Evolutionary conservation across 345 rosid species (phyloP).

Genomic region (Melaleuca alternifolia): DNA sequence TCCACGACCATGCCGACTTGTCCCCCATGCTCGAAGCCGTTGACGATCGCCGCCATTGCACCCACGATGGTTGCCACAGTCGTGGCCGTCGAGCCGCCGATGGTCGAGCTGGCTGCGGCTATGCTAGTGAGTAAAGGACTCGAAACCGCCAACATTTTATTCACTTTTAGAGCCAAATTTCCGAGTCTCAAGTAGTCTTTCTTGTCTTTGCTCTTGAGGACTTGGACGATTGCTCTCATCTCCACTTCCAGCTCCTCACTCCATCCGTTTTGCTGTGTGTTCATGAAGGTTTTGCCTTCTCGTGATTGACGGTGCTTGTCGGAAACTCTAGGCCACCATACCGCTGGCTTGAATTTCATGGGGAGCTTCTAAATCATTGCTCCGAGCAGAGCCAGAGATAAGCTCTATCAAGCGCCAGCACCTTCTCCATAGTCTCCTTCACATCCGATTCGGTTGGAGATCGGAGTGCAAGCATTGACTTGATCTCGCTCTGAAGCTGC

Average conservation of each 20-base stretch:
- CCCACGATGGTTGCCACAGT: constrained; percentile 15
- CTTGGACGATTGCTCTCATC: constrained; percentile 26
- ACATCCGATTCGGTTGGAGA: constrained; percentile 8
- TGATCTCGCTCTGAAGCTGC: constrained; percentile 12
- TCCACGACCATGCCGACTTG: constrained; percentile 55
- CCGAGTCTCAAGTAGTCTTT: constrained; percentile 35
- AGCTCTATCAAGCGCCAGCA: constrained; percentile 23
- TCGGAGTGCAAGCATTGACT: constrained; percentile 3
- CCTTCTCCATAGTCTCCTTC: constrained; percentile 7
- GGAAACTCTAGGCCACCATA: constrained; percentile 17
- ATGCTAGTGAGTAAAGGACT: constrained; percentile 29
- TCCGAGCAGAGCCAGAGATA: constrained; percentile 32
- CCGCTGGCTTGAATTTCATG: constrained; percentile 8
- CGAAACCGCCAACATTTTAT: constrained; percentile 33
- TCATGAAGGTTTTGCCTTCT: no score
- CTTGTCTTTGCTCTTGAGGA: constrained; percentile 19
- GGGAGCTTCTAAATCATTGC: constrained; percentile 29
- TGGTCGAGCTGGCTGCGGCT: constrained; percentile 24
- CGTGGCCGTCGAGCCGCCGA: constrained; percentile 5
- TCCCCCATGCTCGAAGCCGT: constrained; percentile 31
- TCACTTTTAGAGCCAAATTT: constrained; percentile 20
- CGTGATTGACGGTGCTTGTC: not conserved
- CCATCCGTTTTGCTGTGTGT: constrained; percentile 14
- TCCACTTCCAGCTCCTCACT: constrained; percentile 19
- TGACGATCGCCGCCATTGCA: no score